Percentiles rank a stretch among this genome's conserved stretches.
Conservation (phyloP, 116 monocot genomes). For the Posidonia oceanica region DNA sequence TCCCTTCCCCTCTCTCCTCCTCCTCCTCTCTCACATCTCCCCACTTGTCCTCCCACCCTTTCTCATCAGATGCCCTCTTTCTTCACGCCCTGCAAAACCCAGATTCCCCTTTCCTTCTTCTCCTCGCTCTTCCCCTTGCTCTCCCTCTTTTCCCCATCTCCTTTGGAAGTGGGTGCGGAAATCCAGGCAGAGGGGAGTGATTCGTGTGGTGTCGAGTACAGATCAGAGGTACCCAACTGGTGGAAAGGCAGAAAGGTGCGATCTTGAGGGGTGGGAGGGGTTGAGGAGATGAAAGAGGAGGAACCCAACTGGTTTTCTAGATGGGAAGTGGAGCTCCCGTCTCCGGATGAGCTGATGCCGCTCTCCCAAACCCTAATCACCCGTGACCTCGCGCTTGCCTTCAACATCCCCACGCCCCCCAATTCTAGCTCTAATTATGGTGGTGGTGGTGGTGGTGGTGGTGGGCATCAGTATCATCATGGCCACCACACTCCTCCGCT, state of each 20-base stretch:
- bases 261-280: neutral
- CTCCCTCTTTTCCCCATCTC: neutral
- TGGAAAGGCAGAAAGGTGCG: neutral
- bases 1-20: neutral
- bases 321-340: constrained; percentile 40
- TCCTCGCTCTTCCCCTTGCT: neutral
- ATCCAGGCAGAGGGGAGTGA: neutral
- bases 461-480: neutral
- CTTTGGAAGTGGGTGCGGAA: neutral
- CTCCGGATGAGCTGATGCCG: constrained; percentile 45
- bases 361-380: constrained; percentile 55
- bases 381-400: constrained; percentile 42
- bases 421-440: constrained; percentile 9
- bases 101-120: neutral
- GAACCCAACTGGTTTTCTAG: constrained; percentile 30
- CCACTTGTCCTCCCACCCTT: no score
- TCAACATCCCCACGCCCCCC: constrained; percentile 18
- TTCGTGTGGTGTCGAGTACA: neutral
- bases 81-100: no score
- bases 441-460: neutral
- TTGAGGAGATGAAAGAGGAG: constrained; percentile 21
- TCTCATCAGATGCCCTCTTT: neutral
- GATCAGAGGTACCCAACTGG: neutral
- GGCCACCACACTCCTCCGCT: neutral
- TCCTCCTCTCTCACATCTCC: neutral